Evolutionary conservation across 805 yeast genomes (phyloP).

Genomic region (Yamadazyma sp.): DNA sequence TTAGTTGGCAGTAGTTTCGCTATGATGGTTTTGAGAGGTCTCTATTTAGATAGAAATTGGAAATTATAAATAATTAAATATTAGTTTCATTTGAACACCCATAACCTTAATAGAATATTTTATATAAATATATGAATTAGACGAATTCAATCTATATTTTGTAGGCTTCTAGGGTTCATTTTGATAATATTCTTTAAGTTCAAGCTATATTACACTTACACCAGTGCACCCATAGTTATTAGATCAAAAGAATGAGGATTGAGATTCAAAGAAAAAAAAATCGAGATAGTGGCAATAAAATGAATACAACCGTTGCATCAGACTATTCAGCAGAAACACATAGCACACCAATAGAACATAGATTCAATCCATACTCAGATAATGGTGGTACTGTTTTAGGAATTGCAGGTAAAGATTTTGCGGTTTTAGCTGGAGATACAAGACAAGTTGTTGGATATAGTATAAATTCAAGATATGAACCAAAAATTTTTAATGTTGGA

Average conservation of each 20-base stretch:
- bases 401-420: constrained; percentile 96
- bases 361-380: constrained; percentile 89
- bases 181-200: too few relatives aligned
- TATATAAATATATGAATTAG: too few relatives aligned
- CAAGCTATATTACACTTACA: too few relatives aligned
- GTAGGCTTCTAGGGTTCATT: too few relatives aligned
- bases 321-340: constrained; percentile 59
- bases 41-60: constrained; percentile 1
- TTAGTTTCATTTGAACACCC: too few relatives aligned
- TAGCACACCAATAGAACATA: constrained; percentile 76
- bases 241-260: too few relatives aligned
- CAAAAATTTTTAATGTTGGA: constrained; percentile 85
- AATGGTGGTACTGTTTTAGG: constrained; percentile 98
- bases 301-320: constrained; percentile 45
- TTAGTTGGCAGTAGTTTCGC: constrained; percentile 11
- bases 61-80: not conserved
- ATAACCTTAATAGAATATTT: too few relatives aligned
- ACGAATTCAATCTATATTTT: too few relatives aligned
- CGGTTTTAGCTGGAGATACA: constrained; percentile 97
- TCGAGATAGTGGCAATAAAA: constrained; percentile 8
- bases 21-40: constrained; percentile 2
- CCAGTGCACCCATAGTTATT: too few relatives aligned
- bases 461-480: constrained; percentile 89
- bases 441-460: constrained; percentile 92
- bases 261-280: not conserved